A percentile compares a stretch with the other conserved stretches of the same genome.
Evolutionary conservation across 2,329 filamentous ascomycete species (phyloP).

Genomic region (Ceratocystis alfenasii): DNA sequence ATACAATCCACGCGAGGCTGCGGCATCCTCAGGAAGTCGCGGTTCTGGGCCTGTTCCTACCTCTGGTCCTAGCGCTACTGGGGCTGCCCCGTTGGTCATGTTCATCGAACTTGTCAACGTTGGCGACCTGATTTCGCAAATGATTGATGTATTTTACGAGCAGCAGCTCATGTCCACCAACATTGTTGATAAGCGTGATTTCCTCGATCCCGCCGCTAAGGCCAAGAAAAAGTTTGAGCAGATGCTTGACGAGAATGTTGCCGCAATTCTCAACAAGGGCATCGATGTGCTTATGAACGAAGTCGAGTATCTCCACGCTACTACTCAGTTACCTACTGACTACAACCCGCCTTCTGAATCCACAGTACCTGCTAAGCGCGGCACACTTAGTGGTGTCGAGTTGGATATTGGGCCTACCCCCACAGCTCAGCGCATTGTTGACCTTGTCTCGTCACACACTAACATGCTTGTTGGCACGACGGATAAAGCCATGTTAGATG

Average conservation of each 20-base stretch:
- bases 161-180: conserved; percentile 77
- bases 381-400: conserved; percentile 29
- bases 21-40: conserved; percentile 51
- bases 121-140: conserved; percentile 92
- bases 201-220: conserved; percentile 78
- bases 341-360: conserved; percentile 50
- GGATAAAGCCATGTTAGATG: conserved; percentile 94
- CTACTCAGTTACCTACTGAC: conserved; percentile 72
- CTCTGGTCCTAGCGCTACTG: not conserved
- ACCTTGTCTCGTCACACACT: conserved; percentile 78
- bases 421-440: conserved; percentile 69
- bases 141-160: conserved; percentile 97
- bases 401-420: conserved; percentile 54
- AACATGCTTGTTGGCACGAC: conserved; percentile 88
- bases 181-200: conserved; percentile 85
- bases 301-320: conserved; percentile 88
- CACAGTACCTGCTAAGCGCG: conserved; percentile 22
- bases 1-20: conserved; percentile 80
- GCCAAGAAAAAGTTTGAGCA: conserved; percentile 98
- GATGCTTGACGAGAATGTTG: conserved; percentile 94
- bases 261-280: conserved; percentile 89
- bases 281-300: conserved; percentile 98
- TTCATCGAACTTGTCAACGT: conserved; percentile 98
- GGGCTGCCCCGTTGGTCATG: conserved; percentile 77
- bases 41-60: not conserved